Evolutionary conservation across 1,284 basidiomycete species (phyloP), one percentile per base, ranked within the genome.

Genomic region (Sparassis latifolia): DNA sequence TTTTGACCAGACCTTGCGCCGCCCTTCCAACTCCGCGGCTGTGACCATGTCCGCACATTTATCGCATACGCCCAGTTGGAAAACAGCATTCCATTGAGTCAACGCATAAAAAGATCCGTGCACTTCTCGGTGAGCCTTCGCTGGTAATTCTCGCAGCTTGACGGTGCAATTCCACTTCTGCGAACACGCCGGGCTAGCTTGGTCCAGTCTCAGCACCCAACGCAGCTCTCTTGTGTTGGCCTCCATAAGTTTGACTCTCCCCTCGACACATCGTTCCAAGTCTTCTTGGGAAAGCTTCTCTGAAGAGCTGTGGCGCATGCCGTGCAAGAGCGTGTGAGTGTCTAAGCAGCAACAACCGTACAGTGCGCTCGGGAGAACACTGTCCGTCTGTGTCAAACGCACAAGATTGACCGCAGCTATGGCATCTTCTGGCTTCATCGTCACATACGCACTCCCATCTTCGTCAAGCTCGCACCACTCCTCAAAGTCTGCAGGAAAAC

Each of bases 291-390:
- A 20, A 1, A 57, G 51, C 27, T 4, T 12, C 31, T 49, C 55
- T 5, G 38, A 2, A 0, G 42, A 35, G 5, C 51, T 31, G 4
- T 40, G 46, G 5, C 2, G 7, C 30, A 45, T 20, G 9, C 55
- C 52, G 10, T 42, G 5, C 5, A 52, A 2, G 27, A 56, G 42
- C 12, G 40, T 27, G 29, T 33, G n/a, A 20, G 6, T 12, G 10
- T 30, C 33, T 20, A 52, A 38, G 10, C 32, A 10, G 20, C 44
- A 44, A 39, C 52, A 53, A 2, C 4, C 42, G 38, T 41, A 41
- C 4, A 56, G 38, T 2, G 52, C 52, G 20, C 33, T 10, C n/a
- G 52, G 55, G 38, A 56, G 49, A 37, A 56, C 44, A n/a, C n/a
- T n/a, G n/a, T n/a, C n/a, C n/a, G n/a, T n/a, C n/a, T n/a, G n/a